Base-by-base conservation (phyloP, 345 rosid genomes). In the Pelargonium nanum region DNA sequence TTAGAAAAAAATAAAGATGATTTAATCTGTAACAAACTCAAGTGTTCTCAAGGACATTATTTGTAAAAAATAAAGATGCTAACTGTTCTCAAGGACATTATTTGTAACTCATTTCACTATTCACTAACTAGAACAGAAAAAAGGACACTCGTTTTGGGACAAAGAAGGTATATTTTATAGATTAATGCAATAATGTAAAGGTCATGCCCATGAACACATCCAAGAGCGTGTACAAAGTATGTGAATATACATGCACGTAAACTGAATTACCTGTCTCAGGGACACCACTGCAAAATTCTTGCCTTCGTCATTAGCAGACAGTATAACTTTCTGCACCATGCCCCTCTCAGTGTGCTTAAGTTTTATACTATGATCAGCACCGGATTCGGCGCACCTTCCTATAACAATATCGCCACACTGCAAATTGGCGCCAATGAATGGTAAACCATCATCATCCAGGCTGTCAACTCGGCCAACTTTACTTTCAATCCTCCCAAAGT, bases 251-350 rank as follows among this genome's bases (percentile, higher is more conserved):
- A 16, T n/a, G 54, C 10, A 24, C 8, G 21, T 24, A n/a, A 22
- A 7, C 15, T 40, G 16, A 45, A 32, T 76, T 64, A 86, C 99
- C 88, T 87, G 99, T 73, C 96, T 77, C 62, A 87, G 73, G 56
- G 91, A 92, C 52, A 89, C 99, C 4, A 83, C 85, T 56, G 89
- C 96, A 76, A 70, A 92, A 62, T 85, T 89, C 65, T 85, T 89
- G 30, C 97, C 99, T n/a, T 92, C 99, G 32, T 89, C 97, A 71
- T 87, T 92, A 26, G 97, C 87, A 20, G 97, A 87, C 20, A 89
- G 71, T 9, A 89, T 79, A 19, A 92, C 97, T 71, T 89, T 92
- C 80, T 87, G 94, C 55, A 87, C 99, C 80, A 81, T 83, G 34
- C 97, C 96, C 72, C 78, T 74, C 78, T 93, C 99, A 0, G 94